These are phyloP conservation scores for Lenzites betulinus DNA, from an alignment of 768 basidiomycete genomes.

Conservation along the genomic window DNA sequence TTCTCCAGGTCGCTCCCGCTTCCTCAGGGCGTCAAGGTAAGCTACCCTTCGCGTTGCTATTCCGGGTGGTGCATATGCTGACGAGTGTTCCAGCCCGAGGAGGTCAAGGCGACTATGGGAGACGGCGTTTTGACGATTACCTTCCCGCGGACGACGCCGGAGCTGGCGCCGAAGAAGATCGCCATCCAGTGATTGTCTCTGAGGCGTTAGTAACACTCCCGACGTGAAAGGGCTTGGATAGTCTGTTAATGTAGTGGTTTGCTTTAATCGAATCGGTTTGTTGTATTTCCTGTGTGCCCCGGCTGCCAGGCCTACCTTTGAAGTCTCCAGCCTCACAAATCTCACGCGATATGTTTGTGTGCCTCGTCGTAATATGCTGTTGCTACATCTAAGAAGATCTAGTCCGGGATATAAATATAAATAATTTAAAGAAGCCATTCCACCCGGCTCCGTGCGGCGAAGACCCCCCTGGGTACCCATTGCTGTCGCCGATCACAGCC, in stretches of 20 bases:
- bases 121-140: slow-evolving; percentile 48
- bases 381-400: too few species aligned
- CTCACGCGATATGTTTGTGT: too few species aligned
- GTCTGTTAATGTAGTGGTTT: slow-evolving; percentile 1
- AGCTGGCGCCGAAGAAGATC: slow-evolving; percentile 48
- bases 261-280: not conserved
- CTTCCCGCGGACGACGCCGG: slow-evolving; percentile 49
- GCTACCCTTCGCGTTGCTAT: not conserved
- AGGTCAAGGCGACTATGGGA: slow-evolving; percentile 47
- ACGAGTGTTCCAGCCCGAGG: slow-evolving; percentile 24
- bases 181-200: slow-evolving; percentile 24
- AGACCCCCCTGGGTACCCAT: too few species aligned
- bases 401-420: too few species aligned
- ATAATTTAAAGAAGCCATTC: too few species aligned
- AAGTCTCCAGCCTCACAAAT: too few species aligned
- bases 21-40: slow-evolving; percentile 32
- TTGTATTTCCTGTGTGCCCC: too few species aligned
- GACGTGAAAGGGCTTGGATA: not conserved
- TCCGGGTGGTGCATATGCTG: not conserved
- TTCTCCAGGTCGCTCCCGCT: slow-evolving; percentile 29
- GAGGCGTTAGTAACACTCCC: not conserved
- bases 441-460: too few species aligned
- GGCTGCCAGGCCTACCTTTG: too few species aligned
- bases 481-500: too few species aligned
- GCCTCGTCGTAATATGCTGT: too few species aligned